phyloP scores from a whole-genome alignment of 805 yeast genomes.

The Lipomyces yamanashiensis region DNA sequence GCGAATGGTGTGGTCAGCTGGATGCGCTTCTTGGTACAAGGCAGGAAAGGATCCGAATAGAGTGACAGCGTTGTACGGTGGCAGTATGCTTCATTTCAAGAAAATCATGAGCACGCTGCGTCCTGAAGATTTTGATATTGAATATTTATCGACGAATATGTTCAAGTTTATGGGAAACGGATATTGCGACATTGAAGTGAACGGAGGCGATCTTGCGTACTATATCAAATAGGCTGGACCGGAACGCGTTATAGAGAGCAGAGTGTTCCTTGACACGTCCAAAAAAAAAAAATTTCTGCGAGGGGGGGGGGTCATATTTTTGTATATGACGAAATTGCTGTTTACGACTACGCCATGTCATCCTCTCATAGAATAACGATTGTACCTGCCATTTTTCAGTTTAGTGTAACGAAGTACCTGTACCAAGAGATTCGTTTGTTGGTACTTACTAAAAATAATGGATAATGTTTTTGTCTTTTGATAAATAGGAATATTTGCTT shows the following conservation, averaged over 20 bases:
- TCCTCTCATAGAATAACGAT: too few relatives aligned
- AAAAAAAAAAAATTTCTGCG: too few relatives aligned
- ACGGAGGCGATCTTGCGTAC: constrained; percentile 18
- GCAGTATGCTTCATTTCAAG: constrained; percentile 28
- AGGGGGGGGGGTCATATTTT: too few relatives aligned
- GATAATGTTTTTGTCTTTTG: too few relatives aligned
- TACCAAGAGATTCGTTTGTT: too few relatives aligned
- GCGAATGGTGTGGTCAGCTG: constrained; percentile 22
- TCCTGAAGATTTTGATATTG: constrained; percentile 32
- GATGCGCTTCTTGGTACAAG: constrained; percentile 29
- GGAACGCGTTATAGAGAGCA: not conserved
- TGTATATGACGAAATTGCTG: too few relatives aligned
- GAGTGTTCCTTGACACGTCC: too few relatives aligned
- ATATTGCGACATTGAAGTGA: constrained; percentile 16
- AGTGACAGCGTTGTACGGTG: constrained; percentile 33
- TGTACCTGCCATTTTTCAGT: too few relatives aligned
- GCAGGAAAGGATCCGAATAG: constrained; percentile 19
- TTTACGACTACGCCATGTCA: too few relatives aligned
- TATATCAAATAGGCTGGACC: constrained; percentile 1
- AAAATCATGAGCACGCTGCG: constrained; percentile 26
- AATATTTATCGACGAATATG: constrained; percentile 14
- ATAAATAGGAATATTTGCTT: too few relatives aligned
- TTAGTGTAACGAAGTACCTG: too few relatives aligned
- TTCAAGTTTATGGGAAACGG: constrained; percentile 27
- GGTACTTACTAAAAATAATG: too few relatives aligned